Conservation (phyloP, 805 yeast genomes). For the Barnettozyma californica region DNA sequence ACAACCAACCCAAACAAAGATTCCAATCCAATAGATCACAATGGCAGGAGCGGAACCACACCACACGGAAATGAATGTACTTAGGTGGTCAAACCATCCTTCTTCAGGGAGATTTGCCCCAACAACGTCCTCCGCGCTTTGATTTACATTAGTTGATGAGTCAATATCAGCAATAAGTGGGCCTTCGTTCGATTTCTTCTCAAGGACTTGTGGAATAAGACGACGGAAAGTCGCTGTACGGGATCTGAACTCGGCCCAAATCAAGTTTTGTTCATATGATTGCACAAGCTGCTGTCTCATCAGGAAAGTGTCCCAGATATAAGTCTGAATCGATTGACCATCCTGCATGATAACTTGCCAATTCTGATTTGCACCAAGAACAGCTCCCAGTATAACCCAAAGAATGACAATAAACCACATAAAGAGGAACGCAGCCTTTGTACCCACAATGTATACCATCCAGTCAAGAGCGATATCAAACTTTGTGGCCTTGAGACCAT, state of each 20-base stretch:
- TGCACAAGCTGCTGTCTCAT: slow-evolving; percentile 12
- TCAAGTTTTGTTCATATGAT: slow-evolving; percentile 7
- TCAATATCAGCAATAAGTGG: too few species aligned
- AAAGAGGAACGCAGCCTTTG: slow-evolving; percentile 2
- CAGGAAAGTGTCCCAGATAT: slow-evolving; percentile 10
- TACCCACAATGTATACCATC: slow-evolving; percentile 9
- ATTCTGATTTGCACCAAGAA: slow-evolving; percentile 2
- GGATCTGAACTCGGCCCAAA: slow-evolving; percentile 9
- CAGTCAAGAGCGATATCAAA: slow-evolving; percentile 8
- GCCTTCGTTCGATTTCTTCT: not conserved
- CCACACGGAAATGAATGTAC: slow-evolving; percentile 3
- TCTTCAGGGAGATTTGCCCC: slow-evolving; percentile 1
- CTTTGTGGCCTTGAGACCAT: slow-evolving; percentile 8
- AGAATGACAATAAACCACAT: slow-evolving; percentile 6
- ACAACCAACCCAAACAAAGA: slow-evolving; percentile 11
- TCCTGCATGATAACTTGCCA: slow-evolving; percentile 10
- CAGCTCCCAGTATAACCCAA: slow-evolving; percentile 6
- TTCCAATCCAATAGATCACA: slow-evolving; percentile 8
- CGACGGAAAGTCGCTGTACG: slow-evolving; percentile 6
- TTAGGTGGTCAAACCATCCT: slow-evolving; percentile 6
- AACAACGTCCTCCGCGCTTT: not conserved
- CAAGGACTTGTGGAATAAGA: not conserved
- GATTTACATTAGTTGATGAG: not conserved
- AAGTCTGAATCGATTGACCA: slow-evolving; percentile 11
- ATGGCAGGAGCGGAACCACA: slow-evolving; percentile 7